Evolutionary conservation across 2,329 filamentous ascomycete genomes (phyloP).

Genomic region (Xylariaceae sp.): DNA sequence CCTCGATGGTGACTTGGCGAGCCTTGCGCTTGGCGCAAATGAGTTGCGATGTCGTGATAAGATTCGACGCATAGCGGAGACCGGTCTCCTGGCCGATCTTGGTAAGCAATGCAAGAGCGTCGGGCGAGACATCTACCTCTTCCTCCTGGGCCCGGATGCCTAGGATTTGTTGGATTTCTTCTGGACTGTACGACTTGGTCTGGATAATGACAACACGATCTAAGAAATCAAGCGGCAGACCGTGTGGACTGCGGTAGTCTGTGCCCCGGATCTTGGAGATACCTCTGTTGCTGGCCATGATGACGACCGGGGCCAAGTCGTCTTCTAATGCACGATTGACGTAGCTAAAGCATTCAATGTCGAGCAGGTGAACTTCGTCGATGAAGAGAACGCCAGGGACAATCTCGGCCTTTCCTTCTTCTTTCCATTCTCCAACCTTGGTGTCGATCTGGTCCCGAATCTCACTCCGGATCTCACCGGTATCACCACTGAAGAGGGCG

Average conservation of each 20-base stretch:
- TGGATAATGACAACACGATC: slow-evolving; percentile 96
- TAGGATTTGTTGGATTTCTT: slow-evolving; percentile 90
- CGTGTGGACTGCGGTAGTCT: slow-evolving; percentile 89
- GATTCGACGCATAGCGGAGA: slow-evolving; percentile 92
- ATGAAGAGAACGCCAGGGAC: slow-evolving; percentile 97
- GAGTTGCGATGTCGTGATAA: slow-evolving; percentile 91
- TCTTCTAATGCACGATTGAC: slow-evolving; percentile 96
- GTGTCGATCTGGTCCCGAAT: slow-evolving; percentile 99
- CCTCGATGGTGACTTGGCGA: slow-evolving; percentile 78
- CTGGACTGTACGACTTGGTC: slow-evolving; percentile 76
- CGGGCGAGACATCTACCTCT: slow-evolving; percentile 85
- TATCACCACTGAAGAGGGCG: slow-evolving; percentile 95
- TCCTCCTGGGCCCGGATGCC: slow-evolving; percentile 92
- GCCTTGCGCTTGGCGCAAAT: slow-evolving; percentile 81
- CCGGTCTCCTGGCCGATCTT: slow-evolving; percentile 95
- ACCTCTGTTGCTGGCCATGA: slow-evolving; percentile 98
- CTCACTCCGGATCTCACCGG: slow-evolving; percentile 94
- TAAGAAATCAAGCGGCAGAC: slow-evolving; percentile 90
- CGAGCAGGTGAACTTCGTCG: slow-evolving; percentile 99
- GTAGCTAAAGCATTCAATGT: slow-evolving; percentile 98
- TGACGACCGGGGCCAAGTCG: slow-evolving; percentile 92
- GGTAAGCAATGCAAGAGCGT: slow-evolving; percentile 87
- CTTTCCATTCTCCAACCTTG: slow-evolving; percentile 98
- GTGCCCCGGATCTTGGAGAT: slow-evolving; percentile 90
- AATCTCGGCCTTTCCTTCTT: slow-evolving; percentile 98